Base-by-base conservation (phyloP, 1,284 basidiomycete genomes). In the Blastosporella zonata region DNA sequence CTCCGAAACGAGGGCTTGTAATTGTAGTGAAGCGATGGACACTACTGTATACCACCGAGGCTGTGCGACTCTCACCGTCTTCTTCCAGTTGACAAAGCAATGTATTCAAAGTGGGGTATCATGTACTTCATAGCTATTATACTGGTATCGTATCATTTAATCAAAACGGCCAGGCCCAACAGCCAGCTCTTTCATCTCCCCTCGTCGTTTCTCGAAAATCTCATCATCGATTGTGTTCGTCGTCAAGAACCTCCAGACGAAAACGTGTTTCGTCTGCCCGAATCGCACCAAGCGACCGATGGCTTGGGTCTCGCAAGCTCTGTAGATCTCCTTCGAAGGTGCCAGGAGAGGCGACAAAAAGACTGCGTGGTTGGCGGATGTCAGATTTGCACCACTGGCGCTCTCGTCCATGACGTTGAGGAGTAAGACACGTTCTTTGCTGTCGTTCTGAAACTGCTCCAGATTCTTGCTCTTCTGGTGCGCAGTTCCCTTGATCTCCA, bases 401-500 rank as follows among this genome's bases (percentile, higher is more conserved):
- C 88, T 93, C 63, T 96, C 92, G 66, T 96, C 93, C 78, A 90
- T 93, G 54, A 96, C 88, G 59, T 92, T 93, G 52, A 97, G 73
- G 46, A 97, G 74, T 25, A 97, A 74, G 1, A 97, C 93, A 7
- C 91, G 84, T 56, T 85, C 82, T 47, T 77, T 71, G 56, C 83
- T 79, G 33, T 82, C 73, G 50, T 87, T 79, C 69, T 97, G 92
- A 79, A 96, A 94, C 57, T 77, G 77, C 60, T 92, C 86, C 31
- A 96, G 71, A 42, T 82, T 86, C 61, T 89, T 90, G 62, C 88
- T 90, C 69, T 86, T 89, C 54, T 77, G 70, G 38, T 78, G 77
- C 2, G 91, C 89, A 3, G 81, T 81, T 29, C 94, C 95, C 47
- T 81, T 81, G 63, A 97, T 87, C 61, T 93, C 87, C 31, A 91